Evolutionary conservation across 2,329 filamentous ascomycete species (phyloP).

Genomic region (Xenoacremonium recifei): DNA sequence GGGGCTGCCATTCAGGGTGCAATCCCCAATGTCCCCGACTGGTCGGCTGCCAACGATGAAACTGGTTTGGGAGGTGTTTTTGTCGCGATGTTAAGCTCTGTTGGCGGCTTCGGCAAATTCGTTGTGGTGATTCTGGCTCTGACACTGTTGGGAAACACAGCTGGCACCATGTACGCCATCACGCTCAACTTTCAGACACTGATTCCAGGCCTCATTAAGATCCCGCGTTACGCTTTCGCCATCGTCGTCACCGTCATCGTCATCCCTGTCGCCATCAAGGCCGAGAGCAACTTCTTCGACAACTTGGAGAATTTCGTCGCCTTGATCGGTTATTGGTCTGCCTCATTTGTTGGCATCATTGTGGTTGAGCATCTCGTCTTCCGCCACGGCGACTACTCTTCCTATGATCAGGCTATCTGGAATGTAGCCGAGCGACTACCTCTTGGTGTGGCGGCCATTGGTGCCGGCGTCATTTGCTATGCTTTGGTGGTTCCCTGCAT

Average conservation of each 20-base stretch:
- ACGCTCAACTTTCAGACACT: conserved; percentile 65
- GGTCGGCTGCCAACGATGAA: conserved; percentile 52
- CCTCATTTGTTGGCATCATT: conserved; percentile 51
- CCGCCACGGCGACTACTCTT: conserved; percentile 40
- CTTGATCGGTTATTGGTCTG: conserved; percentile 59
- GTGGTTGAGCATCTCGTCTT: conserved; percentile 48
- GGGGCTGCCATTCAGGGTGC: conserved; percentile 65
- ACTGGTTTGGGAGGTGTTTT: conserved; percentile 59
- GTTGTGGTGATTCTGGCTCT: conserved; percentile 58
- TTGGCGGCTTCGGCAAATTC: conserved; percentile 61
- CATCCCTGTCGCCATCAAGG: conserved; percentile 57
- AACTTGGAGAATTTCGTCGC: conserved; percentile 57
- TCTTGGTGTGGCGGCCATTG: conserved; percentile 45
- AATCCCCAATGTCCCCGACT: conserved; percentile 50
- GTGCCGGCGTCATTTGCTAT: conserved; percentile 44
- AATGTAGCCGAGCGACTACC: conserved; percentile 45
- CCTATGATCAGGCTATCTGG: conserved; percentile 48
- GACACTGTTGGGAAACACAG: conserved; percentile 57
- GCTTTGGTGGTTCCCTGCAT: conserved; percentile 58
- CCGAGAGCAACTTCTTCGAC: conserved; percentile 55
- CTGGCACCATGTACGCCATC: conserved; percentile 60
- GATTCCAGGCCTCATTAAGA: conserved; percentile 51
- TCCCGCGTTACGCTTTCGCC: conserved; percentile 58
- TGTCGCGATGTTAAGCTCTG: conserved; percentile 56
- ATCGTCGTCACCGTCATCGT: conserved; percentile 57